Percentiles rank a stretch among this genome's conserved stretches.
Evolutionary conservation across 2,329 filamentous ascomycete genomes (phyloP).

Genomic region (Cylindrodendrum hubeiense): DNA sequence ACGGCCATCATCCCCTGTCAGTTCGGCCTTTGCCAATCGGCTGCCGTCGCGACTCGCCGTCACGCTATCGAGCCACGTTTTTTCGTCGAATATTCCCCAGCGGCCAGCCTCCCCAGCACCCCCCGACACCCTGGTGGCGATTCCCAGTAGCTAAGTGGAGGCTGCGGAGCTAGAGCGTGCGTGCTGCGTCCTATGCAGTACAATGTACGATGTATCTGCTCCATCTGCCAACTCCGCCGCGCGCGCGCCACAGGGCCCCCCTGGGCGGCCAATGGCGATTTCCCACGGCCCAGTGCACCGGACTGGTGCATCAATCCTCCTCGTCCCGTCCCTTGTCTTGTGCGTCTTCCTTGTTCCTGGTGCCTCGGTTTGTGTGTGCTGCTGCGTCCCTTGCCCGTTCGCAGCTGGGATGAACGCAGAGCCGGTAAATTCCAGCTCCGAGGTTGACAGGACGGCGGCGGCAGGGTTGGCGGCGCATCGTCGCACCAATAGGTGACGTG

Average conservation of each 20-base stretch:
- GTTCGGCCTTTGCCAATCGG: neutral
- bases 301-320: neutral
- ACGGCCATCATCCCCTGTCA: neutral
- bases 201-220: neutral
- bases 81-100: neutral
- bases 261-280: neutral
- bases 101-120: neutral
- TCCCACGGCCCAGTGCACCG: neutral
- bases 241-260: neutral
- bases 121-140: no score
- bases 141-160: no score
- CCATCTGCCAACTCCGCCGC: neutral
- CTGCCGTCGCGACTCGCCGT: neutral
- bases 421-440: neutral
- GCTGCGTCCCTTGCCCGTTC: no score
- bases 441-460: neutral
- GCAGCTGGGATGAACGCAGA: neutral
- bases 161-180: no score
- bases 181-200: no score
- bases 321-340: neutral
- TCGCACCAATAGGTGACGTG: neutral
- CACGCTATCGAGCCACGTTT: neutral
- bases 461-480: neutral
- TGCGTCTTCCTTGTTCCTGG: neutral
- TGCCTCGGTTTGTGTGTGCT: neutral